A percentile compares a stretch with the other conserved stretches of the same genome.
These are phyloP conservation scores for Scheffersomyces parashehatae DNA, from an alignment of 1,139 yeast species.

Conservation along the genomic window DNA sequence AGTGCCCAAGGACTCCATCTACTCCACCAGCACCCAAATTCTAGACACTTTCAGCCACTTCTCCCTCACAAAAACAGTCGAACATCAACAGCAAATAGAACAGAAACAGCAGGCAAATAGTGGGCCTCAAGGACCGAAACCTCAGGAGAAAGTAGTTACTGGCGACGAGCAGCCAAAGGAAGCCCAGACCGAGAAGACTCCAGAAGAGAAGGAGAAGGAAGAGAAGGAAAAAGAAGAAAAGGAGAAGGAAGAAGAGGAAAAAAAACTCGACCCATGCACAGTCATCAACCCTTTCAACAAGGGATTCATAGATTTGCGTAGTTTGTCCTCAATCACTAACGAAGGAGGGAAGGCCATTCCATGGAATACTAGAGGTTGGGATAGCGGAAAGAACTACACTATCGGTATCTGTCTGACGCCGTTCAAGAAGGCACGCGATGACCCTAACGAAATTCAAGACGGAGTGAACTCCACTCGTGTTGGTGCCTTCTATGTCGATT, in stretches of 20 bases:
- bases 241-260: conserved; percentile 15
- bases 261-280: conserved; percentile 50
- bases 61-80: conserved; percentile 3
- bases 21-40: conserved; percentile 13
- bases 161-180: not conserved
- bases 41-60: conserved; percentile 22
- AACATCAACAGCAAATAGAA: conserved; percentile 1
- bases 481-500: conserved; percentile 70
- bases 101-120: too few relatives aligned
- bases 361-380: conserved; percentile 74
- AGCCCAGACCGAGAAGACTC: not conserved
- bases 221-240: conserved; percentile 4
- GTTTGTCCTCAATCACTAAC: conserved; percentile 43
- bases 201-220: conserved; percentile 1
- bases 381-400: conserved; percentile 73
- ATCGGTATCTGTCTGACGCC: conserved; percentile 78
- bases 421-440: conserved; percentile 38
- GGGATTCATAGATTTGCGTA: conserved; percentile 57
- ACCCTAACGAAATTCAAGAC: conserved; percentile 29
- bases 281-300: conserved; percentile 51
- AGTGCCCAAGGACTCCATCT: conserved; percentile 6
- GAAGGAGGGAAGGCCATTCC: conserved; percentile 46
- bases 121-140: not conserved
- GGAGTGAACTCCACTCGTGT: conserved; percentile 48
- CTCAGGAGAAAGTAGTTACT: not conserved